Evolutionary conservation across 805 yeast species (phyloP), one percentile per base, ranked within the genome.

Genomic region (Starmerella ratchasimensis): DNA sequence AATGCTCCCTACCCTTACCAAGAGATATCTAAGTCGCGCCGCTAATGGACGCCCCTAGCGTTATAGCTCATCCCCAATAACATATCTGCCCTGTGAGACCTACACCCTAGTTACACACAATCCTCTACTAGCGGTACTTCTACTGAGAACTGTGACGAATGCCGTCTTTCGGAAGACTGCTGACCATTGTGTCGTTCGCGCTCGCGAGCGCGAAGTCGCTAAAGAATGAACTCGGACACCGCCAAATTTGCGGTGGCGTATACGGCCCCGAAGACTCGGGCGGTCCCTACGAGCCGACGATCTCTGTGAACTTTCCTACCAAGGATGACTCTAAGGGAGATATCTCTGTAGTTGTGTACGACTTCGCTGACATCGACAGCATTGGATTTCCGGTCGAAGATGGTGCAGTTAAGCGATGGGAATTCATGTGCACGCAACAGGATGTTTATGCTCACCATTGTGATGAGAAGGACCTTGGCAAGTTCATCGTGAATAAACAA

Each of bases 231-330:
- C 56, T 68, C 13, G 58, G 51, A 9, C 60, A 69, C 34, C 64
- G 76, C 14, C 90, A 81, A 51, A 72, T 72, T 19, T 88, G 98
- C 57, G 68, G 84, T 4, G 98, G 98, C 25, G 78, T 88, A 75
- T 88, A 88, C 60, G 71, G 86, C 39, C 76, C 75, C 49, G 65
- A 72, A 33, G 93, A 86, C 53, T 81, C 93, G 86, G 79, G 83
- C 34, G 98, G 98, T 25, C 43, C 48, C 18, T 34, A 24, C 31
- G 28, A 39, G 22, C 39, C 51, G 19, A 31, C 38, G 22, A 31
- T 50, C 23, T 28, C 37, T 25, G 45, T 50, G 30, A 20, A 35
- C 10, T 46, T 50, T 39, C 39, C 44, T 15, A 35, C 31, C 31
- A 22, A 37, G 26, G 37, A 28, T 27, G 39, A 39, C 28, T n/a